Evolutionary conservation across 495 filamentous ascomycete genomes (phyloP).

Genomic region (Aspergillus baeticus): DNA sequence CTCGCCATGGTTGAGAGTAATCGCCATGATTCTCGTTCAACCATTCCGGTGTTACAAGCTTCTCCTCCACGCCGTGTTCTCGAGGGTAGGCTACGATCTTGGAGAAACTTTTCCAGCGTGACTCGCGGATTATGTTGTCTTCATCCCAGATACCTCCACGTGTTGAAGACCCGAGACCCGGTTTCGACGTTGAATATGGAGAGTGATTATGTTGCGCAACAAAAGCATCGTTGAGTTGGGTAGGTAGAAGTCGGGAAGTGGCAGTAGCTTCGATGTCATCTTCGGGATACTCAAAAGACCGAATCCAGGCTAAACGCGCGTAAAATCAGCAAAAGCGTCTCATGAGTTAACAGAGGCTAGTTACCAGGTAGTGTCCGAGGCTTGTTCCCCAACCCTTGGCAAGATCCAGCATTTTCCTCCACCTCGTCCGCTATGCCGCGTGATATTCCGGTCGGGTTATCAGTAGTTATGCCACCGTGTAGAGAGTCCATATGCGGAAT

Average conservation of each 20-base stretch:
- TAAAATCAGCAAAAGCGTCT: constrained; percentile 12
- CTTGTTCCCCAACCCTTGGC: constrained; percentile 13
- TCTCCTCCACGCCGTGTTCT: constrained; percentile 44
- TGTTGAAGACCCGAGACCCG: constrained; percentile 11
- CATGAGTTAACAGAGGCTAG: neutral
- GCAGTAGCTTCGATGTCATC: constrained; percentile 30
- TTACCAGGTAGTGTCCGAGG: constrained; percentile 37
- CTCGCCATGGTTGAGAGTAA: constrained; percentile 58
- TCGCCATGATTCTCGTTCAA: constrained; percentile 55
- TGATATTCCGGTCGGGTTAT: constrained; percentile 18
- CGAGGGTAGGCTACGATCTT: constrained; percentile 54
- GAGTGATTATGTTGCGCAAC: constrained; percentile 61
- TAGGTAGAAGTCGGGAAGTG: constrained; percentile 37
- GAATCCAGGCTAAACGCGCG: constrained; percentile 36
- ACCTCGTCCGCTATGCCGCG: constrained; percentile 21
- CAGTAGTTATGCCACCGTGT: constrained; percentile 23
- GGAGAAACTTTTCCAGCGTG: constrained; percentile 62
- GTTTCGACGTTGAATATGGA: constrained; percentile 41
- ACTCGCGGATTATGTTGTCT: constrained; percentile 36
- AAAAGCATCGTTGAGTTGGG: constrained; percentile 48
- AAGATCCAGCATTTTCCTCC: constrained; percentile 14
- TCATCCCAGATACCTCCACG: constrained; percentile 17
- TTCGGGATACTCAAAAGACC: constrained; percentile 31
- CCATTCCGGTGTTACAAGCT: constrained; percentile 57
- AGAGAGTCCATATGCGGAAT: constrained; percentile 19